Conservation (phyloP, 441 rosid species). For the Breynia disticha region DNA sequence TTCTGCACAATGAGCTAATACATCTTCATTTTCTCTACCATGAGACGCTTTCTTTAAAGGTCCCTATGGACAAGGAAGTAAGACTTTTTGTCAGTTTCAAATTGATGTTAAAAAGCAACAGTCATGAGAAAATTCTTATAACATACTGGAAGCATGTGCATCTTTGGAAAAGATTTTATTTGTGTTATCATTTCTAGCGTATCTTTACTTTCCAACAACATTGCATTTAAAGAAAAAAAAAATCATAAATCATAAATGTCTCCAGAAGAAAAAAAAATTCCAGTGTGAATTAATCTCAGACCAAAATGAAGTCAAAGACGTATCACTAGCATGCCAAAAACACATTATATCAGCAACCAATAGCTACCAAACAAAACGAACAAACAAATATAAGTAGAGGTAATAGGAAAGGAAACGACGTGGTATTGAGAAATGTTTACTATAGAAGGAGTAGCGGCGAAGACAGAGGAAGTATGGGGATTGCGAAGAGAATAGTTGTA, state of each 20-base stretch:
- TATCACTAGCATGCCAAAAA: background rate
- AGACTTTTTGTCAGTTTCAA: slow-evolving; percentile 1
- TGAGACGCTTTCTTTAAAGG: slow-evolving; percentile 58
- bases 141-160: background rate
- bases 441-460: slow-evolving; percentile 82
- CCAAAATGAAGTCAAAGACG: background rate
- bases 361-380: slow-evolving; percentile 34
- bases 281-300: background rate
- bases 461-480: slow-evolving; percentile 65
- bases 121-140: background rate
- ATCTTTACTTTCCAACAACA: too few relatives aligned
- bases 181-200: too few relatives aligned
- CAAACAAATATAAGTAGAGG: too few relatives aligned
- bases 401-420: too few relatives aligned
- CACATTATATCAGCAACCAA: slow-evolving; percentile 39
- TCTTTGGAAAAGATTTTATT: too few relatives aligned
- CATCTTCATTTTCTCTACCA: slow-evolving; percentile 46
- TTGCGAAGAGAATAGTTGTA: slow-evolving; percentile 69
- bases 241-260: too few relatives aligned
- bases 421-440: slow-evolving; percentile 21
- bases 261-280: too few relatives aligned
- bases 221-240: too few relatives aligned
- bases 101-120: background rate
- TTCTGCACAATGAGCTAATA: slow-evolving; percentile 43
- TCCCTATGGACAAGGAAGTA: slow-evolving; percentile 39